phyloP scores from a whole-genome alignment of 2,329 filamentous ascomycete genomes.

The Neonectria sp. region DNA sequence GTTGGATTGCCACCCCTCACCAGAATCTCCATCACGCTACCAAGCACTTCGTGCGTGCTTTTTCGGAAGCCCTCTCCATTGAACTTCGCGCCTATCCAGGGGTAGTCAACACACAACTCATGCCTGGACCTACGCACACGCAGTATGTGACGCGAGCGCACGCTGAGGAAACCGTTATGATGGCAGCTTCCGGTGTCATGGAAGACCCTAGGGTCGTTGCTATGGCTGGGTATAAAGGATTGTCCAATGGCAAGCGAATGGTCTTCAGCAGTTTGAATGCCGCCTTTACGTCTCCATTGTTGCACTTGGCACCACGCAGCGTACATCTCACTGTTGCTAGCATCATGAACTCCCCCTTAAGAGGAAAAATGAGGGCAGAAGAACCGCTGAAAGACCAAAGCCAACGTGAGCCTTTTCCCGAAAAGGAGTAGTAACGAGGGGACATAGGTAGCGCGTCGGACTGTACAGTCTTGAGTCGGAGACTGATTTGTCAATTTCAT shows the following conservation, averaged over 20 bases:
- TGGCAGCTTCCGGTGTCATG: neutral
- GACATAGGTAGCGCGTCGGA: too few relatives aligned
- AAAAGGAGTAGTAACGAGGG: too few relatives aligned
- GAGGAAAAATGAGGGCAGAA: too few relatives aligned
- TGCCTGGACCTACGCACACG: neutral
- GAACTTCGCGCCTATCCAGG: neutral
- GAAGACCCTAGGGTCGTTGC: neutral
- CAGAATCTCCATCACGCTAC: neutral
- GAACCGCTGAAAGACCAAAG: too few relatives aligned
- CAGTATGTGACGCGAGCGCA: neutral
- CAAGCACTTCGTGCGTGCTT: neutral
- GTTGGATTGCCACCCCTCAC: neutral
- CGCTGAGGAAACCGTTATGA: neutral
- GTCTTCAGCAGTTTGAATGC: neutral
- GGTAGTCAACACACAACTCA: neutral
- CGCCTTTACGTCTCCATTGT: neutral
- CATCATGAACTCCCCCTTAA: neutral
- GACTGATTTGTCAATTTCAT: too few relatives aligned
- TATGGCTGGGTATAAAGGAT: neutral
- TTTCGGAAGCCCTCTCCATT: neutral
- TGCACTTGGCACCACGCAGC: neutral
- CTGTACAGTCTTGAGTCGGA: too few relatives aligned
- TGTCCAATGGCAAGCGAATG: neutral
- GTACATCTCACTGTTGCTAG: neutral
- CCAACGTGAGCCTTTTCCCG: too few relatives aligned